phyloP scores from a whole-genome alignment of 306 rosid genomes.

The Boehmeria nivea region DNA sequence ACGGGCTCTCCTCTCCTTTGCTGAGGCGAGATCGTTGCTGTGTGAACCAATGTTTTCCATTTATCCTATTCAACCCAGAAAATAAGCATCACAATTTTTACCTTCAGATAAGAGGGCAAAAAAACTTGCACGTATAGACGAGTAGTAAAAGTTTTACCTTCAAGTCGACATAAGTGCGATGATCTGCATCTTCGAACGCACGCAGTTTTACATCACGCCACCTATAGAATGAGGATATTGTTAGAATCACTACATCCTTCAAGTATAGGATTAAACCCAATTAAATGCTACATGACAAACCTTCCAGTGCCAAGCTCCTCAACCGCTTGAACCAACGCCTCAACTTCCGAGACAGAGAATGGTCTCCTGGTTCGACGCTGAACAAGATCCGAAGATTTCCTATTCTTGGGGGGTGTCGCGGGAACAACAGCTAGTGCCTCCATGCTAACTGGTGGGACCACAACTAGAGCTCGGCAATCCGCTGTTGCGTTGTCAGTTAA shows the following conservation, averaged over 20 bases:
- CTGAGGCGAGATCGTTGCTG: slow-evolving; percentile 80
- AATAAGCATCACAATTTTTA: not conserved
- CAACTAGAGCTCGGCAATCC: slow-evolving; percentile 56
- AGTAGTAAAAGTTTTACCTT: too few species aligned
- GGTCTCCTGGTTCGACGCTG: slow-evolving; percentile 97
- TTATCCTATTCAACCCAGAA: slow-evolving; percentile 55
- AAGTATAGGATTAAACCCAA: slow-evolving; percentile 6
- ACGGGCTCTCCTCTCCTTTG: slow-evolving; percentile 96
- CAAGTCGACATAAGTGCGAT: slow-evolving; percentile 91
- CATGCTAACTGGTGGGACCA: slow-evolving; percentile 43
- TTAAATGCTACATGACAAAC: slow-evolving; percentile 29
- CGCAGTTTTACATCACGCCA: slow-evolving; percentile 96
- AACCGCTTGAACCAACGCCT: slow-evolving; percentile 84
- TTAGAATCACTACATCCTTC: slow-evolving; percentile 20
- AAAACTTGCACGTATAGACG: not conserved
- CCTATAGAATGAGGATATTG: slow-evolving; percentile 37
- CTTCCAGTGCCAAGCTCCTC: slow-evolving; percentile 98
- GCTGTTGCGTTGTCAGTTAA: slow-evolving; percentile 35
- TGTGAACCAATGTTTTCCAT: slow-evolving; percentile 96
- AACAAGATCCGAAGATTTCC: slow-evolving; percentile 58
- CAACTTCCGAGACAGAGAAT: slow-evolving; percentile 87
- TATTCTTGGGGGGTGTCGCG: slow-evolving; percentile 50
- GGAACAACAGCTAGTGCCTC: slow-evolving; percentile 66
- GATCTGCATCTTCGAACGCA: slow-evolving; percentile 82
- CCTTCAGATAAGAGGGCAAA: not conserved